Conservation (phyloP, 768 basidiomycete genomes). For the Vararia minispora region DNA sequence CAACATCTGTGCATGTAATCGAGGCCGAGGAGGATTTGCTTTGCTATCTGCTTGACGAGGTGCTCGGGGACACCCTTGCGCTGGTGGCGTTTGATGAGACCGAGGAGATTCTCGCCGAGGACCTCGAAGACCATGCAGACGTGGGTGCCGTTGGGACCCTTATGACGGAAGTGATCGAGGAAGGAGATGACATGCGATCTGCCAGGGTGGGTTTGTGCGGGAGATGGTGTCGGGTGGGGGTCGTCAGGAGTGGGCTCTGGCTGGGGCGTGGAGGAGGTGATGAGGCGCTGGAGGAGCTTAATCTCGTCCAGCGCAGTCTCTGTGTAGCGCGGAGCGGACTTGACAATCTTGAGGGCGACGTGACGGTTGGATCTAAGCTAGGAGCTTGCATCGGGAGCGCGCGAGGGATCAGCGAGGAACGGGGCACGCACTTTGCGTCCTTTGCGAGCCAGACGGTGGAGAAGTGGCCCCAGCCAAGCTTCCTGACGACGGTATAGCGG, state of each 20-base stretch:
- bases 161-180: slow-evolving; percentile 95
- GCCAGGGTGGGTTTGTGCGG: slow-evolving; percentile 71
- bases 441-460: slow-evolving; percentile 88
- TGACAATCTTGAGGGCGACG: slow-evolving; percentile 98
- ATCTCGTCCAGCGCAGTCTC: slow-evolving; percentile 99
- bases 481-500: slow-evolving; percentile 84
- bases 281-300: slow-evolving; percentile 91
- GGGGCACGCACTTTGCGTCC: slow-evolving; percentile 56
- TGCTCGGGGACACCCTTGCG: slow-evolving; percentile 94
- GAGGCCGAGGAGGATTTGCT: slow-evolving; percentile 88
- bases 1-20: slow-evolving; percentile 98
- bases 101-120: slow-evolving; percentile 91
- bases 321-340: slow-evolving; percentile 92
- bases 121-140: slow-evolving; percentile 99
- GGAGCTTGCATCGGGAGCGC: slow-evolving; percentile 2
- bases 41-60: slow-evolving; percentile 91
- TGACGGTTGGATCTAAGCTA: slow-evolving; percentile 75
- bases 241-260: slow-evolving; percentile 34
- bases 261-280: slow-evolving; percentile 64
- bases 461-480: slow-evolving; percentile 94
- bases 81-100: slow-evolving; percentile 95
- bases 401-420: neutral
- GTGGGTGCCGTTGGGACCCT: slow-evolving; percentile 92
- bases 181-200: slow-evolving; percentile 93
- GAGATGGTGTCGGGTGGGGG: slow-evolving; percentile 40